A percentile compares a stretch with the other conserved stretches of the same genome.
These are phyloP conservation scores for Thelonectria olida DNA, from an alignment of 2,329 filamentous ascomycete genomes.

Conservation along the genomic window DNA sequence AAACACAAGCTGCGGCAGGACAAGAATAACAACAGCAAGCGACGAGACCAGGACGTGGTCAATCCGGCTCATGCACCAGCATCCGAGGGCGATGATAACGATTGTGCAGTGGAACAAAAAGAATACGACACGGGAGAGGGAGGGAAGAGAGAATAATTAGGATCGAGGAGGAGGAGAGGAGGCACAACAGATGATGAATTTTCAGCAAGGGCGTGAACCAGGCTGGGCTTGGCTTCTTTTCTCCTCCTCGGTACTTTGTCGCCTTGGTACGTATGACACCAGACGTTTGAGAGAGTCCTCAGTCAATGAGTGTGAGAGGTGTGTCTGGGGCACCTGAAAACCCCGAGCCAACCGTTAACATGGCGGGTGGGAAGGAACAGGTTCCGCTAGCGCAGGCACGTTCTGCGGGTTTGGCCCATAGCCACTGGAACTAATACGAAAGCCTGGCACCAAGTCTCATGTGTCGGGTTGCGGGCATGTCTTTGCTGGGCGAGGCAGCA, in stretches of 20 bases:
- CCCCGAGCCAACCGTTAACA: constrained; percentile 12
- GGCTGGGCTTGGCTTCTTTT: not conserved
- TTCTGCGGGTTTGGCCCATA: not conserved
- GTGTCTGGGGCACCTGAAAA: constrained; percentile 7
- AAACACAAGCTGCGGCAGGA: constrained; percentile 35
- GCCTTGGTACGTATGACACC: too few relatives aligned
- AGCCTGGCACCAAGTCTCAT: not conserved
- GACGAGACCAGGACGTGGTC: not conserved
- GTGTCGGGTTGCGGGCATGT: too few relatives aligned
- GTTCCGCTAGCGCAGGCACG: constrained; percentile 11
- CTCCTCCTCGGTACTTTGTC: too few relatives aligned
- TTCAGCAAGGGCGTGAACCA: constrained; percentile 6
- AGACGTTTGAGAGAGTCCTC: too few relatives aligned
- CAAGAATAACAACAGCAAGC: too few relatives aligned
- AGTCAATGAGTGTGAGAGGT: too few relatives aligned
- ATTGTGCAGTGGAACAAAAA: constrained; percentile 5
- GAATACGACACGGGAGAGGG: not conserved
- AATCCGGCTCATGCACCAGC: not conserved
- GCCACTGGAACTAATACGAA: too few relatives aligned
- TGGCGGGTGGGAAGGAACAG: constrained; percentile 5
- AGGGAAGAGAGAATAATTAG: not conserved
- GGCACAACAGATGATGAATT: not conserved
- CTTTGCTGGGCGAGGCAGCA: too few relatives aligned
- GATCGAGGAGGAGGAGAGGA: not conserved
- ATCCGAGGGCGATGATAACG: constrained; percentile 8